phyloP scores from a whole-genome alignment of 768 basidiomycete genomes.

The Xerocomellus intermedius region DNA sequence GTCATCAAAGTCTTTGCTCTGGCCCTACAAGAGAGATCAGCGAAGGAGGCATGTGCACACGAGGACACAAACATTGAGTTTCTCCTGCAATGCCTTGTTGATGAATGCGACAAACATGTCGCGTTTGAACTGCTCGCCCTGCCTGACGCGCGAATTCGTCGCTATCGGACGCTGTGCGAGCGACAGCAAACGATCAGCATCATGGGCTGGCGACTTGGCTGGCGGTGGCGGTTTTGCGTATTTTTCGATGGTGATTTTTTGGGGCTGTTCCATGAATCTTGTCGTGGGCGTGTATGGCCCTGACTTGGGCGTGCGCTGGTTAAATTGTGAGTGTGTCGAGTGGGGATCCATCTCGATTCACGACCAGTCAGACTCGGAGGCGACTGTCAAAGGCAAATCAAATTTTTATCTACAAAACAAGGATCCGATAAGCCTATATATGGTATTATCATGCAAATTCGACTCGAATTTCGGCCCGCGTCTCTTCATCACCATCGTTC shows the following conservation, averaged over 20 bases:
- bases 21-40: slow-evolving; percentile 50
- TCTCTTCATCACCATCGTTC: slow-evolving; percentile 6
- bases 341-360: slow-evolving; percentile 72
- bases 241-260: slow-evolving; percentile 44
- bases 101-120: slow-evolving; percentile 86
- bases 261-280: slow-evolving; percentile 44
- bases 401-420: slow-evolving; percentile 1
- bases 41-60: slow-evolving; percentile 6
- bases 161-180: slow-evolving; percentile 57
- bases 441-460: slow-evolving; percentile 17
- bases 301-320: slow-evolving; percentile 65
- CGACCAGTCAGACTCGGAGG: background rate
- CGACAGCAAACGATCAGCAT: slow-evolving; percentile 13
- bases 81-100: slow-evolving; percentile 76
- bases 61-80: slow-evolving; percentile 53
- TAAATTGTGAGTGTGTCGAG: slow-evolving; percentile 72
- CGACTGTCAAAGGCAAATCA: background rate
- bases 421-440: slow-evolving; percentile 8
- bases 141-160: slow-evolving; percentile 75
- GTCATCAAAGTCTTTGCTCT: slow-evolving; percentile 77
- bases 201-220: slow-evolving; percentile 21
- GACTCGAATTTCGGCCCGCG: background rate
- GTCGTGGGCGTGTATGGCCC: slow-evolving; percentile 52
- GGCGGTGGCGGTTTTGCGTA: slow-evolving; percentile 39
- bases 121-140: slow-evolving; percentile 72